Evolutionary conservation across 805 yeast species (phyloP).

Genomic region (Ogataea methanolica): DNA sequence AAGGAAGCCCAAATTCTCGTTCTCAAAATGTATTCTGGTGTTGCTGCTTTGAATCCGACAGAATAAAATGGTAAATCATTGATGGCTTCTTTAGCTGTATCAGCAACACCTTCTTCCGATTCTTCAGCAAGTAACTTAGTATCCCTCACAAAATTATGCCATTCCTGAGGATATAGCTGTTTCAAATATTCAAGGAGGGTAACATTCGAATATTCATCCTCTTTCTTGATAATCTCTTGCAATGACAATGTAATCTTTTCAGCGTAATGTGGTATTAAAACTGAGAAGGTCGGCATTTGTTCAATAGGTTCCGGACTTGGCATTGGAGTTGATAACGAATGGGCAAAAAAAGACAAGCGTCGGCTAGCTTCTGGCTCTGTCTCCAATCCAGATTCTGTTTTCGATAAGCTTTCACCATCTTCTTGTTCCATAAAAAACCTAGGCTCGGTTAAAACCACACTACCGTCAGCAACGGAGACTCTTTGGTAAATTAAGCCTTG

Average conservation of each 20-base stretch:
- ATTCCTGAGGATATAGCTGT: slow-evolving; percentile 51
- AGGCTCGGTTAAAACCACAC: slow-evolving; percentile 58
- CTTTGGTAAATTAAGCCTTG: slow-evolving; percentile 59
- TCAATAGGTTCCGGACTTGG: slow-evolving; percentile 63
- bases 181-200: slow-evolving; percentile 53
- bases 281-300: slow-evolving; percentile 78
- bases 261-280: slow-evolving; percentile 79
- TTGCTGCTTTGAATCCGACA: slow-evolving; percentile 64
- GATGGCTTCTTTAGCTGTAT: slow-evolving; percentile 10
- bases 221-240: slow-evolving; percentile 74
- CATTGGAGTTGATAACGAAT: slow-evolving; percentile 81
- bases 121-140: slow-evolving; percentile 52
- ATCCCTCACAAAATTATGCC: slow-evolving; percentile 55
- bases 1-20: slow-evolving; percentile 86
- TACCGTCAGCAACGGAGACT: slow-evolving; percentile 33
- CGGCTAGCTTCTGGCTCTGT: slow-evolving; percentile 74
- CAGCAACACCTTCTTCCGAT: slow-evolving; percentile 10
- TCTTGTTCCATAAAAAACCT: slow-evolving; percentile 78
- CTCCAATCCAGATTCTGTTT: slow-evolving; percentile 49
- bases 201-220: slow-evolving; percentile 54
- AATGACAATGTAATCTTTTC: slow-evolving; percentile 76
- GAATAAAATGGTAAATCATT: slow-evolving; percentile 65
- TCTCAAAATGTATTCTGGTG: slow-evolving; percentile 58
- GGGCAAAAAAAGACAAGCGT: slow-evolving; percentile 84
- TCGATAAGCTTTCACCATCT: slow-evolving; percentile 46